A percentile compares a stretch with the other conserved stretches of the same genome.
Conservation (phyloP, 2,329 filamentous ascomycete species). For the Diaporthe amygdali region DNA sequence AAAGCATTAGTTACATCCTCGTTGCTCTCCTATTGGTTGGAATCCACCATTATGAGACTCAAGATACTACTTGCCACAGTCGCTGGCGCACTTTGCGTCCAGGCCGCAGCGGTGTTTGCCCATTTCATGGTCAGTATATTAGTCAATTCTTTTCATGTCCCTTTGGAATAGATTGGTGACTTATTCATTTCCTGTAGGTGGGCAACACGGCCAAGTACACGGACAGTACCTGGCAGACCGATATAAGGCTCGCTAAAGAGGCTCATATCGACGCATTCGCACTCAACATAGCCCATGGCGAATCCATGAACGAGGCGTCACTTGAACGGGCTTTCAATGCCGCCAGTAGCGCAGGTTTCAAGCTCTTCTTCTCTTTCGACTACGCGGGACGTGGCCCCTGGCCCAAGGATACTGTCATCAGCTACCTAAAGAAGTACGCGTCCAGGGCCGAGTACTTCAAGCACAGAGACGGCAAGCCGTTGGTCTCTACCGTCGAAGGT, state of each 20-base stretch:
- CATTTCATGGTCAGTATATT: slow-evolving; percentile 32
- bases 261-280: slow-evolving; percentile 46
- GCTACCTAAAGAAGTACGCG: slow-evolving; percentile 33
- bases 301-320: slow-evolving; percentile 13
- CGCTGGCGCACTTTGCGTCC: not conserved
- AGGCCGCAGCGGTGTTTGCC: slow-evolving; percentile 31
- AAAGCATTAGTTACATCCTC: not conserved
- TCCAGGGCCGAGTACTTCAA: slow-evolving; percentile 33
- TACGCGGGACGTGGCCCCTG: slow-evolving; percentile 37
- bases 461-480: slow-evolving; percentile 35
- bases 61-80: not conserved
- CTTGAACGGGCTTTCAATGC: slow-evolving; percentile 33
- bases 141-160: too few species aligned
- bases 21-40: not conserved
- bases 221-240: slow-evolving; percentile 31
- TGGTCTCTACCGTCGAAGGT: slow-evolving; percentile 60
- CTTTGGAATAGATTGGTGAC: not conserved
- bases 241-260: slow-evolving; percentile 39
- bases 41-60: not conserved
- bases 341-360: slow-evolving; percentile 30
- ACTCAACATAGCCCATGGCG: slow-evolving; percentile 34
- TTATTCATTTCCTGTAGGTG: slow-evolving; percentile 27
- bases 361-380: slow-evolving; percentile 49
- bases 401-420: slow-evolving; percentile 31
- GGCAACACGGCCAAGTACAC: slow-evolving; percentile 29